Base-by-base conservation (phyloP, 2,329 filamentous ascomycete species). In the Trichoderma aggressivum region DNA sequence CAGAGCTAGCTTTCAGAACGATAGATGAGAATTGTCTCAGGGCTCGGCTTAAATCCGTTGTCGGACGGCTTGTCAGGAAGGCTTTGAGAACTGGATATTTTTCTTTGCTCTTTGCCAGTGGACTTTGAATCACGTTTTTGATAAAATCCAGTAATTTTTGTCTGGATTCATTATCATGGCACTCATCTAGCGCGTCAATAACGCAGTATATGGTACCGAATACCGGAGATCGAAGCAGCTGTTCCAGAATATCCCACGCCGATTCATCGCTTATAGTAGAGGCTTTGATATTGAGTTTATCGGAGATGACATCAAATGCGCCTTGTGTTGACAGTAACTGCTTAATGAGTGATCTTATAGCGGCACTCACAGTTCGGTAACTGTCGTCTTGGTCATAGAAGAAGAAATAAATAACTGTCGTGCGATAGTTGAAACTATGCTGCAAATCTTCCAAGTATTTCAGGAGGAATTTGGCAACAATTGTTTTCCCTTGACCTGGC, bases 331-430 rank as follows among this genome's bases (percentile, higher is more conserved):
- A 39, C 10, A 68, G 34, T 7, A 68, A 2, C 7, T 68, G 65
- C 5, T 47, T 60, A 3, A 68, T 60, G 6, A 68, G 24, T 10
- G 65, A 59, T 12, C 65, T 68, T 12, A 68, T 3, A 16, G 34
- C 53, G n/a, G 34, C 34, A 8, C 55, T 8, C 2, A 43, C 24
- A 24, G 53, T 68, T 3, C 24, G 34, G 24, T 34, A 47, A 11
- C 6, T 68, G 4, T 69, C 56, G 4, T 69, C 65, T 10, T 69
- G 65, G 18, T 53, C 26, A 50, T 69, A 53, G 43, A 69, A 69
- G 14, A 68, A 68, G 34, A 68, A 68, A n/a, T 68, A 59, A 1
- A 68, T 59, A 11, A 68, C 34, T 0, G 26, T 39, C 18, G 53
- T 12, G 24, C 1, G 24, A 24, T 14, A 1, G 24, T 32, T 32